These are phyloP conservation scores for Leccinum boreale DNA, from an alignment of 768 basidiomycete species.

Conservation along the genomic window DNA sequence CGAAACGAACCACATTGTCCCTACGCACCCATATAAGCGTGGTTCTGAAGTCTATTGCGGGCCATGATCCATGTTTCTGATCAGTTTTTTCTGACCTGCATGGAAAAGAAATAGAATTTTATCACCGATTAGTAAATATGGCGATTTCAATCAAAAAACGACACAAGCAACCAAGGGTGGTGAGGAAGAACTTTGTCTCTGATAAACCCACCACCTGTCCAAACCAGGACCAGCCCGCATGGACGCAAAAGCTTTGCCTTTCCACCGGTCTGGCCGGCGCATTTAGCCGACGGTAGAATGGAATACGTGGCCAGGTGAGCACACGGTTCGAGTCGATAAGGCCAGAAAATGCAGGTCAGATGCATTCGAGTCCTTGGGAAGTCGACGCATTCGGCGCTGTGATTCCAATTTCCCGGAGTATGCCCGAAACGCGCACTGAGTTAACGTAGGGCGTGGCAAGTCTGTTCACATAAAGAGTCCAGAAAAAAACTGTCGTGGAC, in stretches of 20 bases:
- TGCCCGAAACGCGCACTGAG: not conserved
- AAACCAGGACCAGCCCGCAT: slow-evolving; percentile 2
- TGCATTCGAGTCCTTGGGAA: not conserved
- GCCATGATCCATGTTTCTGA: not conserved
- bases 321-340: not conserved
- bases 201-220: not conserved
- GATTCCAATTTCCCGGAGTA: not conserved
- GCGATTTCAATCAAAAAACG: not conserved
- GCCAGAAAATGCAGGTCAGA: not conserved
- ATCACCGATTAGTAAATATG: not conserved
- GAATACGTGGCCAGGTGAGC: not conserved
- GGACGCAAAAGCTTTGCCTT: not conserved
- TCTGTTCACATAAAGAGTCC: not conserved
- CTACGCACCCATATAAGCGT: not conserved
- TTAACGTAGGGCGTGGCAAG: not conserved
- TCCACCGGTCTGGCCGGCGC: not conserved
- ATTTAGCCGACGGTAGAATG: not conserved
- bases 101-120: not conserved
- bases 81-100: not conserved
- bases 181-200: not conserved
- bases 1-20: not conserved
- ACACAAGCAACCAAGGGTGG: slow-evolving; percentile 1
- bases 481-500: not conserved
- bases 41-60: not conserved
- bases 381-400: not conserved